phyloP scores from a whole-genome alignment of 2,329 filamentous ascomycete genomes.

The Fusarium sp. region DNA sequence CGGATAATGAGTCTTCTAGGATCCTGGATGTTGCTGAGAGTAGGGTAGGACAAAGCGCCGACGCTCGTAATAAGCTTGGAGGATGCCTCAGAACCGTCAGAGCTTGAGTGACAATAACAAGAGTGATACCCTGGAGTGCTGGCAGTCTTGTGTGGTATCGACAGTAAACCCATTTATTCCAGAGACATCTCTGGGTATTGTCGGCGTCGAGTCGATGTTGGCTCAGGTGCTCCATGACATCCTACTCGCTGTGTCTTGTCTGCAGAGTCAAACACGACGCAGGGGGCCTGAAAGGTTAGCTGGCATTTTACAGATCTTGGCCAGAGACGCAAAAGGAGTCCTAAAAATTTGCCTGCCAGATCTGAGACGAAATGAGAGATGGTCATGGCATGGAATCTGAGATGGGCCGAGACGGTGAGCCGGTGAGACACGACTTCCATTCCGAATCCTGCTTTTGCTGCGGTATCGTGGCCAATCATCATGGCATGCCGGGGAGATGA shows the following conservation, averaged over 20 bases:
- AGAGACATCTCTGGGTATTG: not conserved
- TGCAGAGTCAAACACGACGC: slow-evolving; percentile 5
- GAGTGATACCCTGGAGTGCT: not conserved
- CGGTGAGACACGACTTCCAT: slow-evolving; percentile 25
- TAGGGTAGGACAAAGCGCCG: slow-evolving; percentile 29
- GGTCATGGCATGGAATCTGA: slow-evolving; percentile 29
- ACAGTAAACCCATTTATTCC: not conserved
- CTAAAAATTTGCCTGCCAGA: slow-evolving; percentile 23
- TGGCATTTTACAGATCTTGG: slow-evolving; percentile 14
- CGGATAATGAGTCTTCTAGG: slow-evolving; percentile 36
- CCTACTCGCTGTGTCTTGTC: slow-evolving; percentile 1
- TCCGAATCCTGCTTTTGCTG: slow-evolving; percentile 13
- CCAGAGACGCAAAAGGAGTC: slow-evolving; percentile 17
- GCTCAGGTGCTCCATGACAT: slow-evolving; percentile 5
- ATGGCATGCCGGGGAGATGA: slow-evolving; percentile 10
- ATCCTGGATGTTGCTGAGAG: slow-evolving; percentile 26
- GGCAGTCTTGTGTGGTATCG: not conserved
- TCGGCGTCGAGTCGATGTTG: not conserved
- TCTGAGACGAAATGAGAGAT: slow-evolving; percentile 38
- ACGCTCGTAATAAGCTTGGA: slow-evolving; percentile 33
- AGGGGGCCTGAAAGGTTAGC: slow-evolving; percentile 14
- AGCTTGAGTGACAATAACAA: not conserved
- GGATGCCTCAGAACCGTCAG: slow-evolving; percentile 16
- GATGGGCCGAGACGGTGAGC: slow-evolving; percentile 34
- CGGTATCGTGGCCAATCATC: slow-evolving; percentile 27